Percentiles rank a stretch among this genome's conserved stretches.
These are phyloP conservation scores for Aspergillus fijiensis DNA, from an alignment of 2,329 filamentous ascomycete species.

Conservation along the genomic window DNA sequence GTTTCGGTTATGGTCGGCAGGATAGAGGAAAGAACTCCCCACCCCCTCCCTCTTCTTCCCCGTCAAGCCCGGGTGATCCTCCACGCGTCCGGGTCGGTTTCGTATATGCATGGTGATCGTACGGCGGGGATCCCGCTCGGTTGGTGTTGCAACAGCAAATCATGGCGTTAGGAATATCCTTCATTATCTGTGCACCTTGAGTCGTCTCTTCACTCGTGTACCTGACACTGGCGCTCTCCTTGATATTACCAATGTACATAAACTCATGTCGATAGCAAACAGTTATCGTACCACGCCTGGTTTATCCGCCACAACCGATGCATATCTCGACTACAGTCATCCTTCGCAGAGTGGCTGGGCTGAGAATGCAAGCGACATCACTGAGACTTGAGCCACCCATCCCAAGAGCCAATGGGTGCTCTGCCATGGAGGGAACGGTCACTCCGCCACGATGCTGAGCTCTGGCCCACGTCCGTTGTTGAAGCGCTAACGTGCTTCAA, in stretches of 20 bases:
- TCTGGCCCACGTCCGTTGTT: neutral
- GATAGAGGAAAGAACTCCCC: neutral
- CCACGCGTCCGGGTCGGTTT: conserved; percentile 1
- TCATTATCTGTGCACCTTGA: conserved; percentile 16
- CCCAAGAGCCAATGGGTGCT: neutral
- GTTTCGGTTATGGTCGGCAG: neutral
- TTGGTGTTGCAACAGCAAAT: conserved; percentile 10
- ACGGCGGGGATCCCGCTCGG: neutral
- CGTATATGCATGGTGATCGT: conserved; percentile 18
- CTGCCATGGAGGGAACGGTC: neutral
- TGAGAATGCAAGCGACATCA: too few relatives aligned
- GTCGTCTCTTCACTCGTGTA: conserved; percentile 5
- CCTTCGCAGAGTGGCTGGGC: neutral
- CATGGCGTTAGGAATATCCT: conserved; percentile 24
- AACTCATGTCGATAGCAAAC: neutral
- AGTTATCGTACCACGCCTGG: neutral
- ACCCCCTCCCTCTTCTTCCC: neutral
- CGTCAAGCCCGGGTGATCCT: neutral
- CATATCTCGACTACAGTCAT: neutral
- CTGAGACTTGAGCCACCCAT: too few relatives aligned
- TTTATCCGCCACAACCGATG: neutral
- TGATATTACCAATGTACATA: conserved; percentile 14
- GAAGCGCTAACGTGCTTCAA: neutral
- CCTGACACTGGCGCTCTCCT: conserved; percentile 1
- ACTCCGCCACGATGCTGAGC: neutral